A percentile compares a stretch with the other conserved stretches of the same genome.
These are phyloP conservation scores for Annulohypoxylon nitens DNA, from an alignment of 495 filamentous ascomycete genomes.

Conservation along the genomic window DNA sequence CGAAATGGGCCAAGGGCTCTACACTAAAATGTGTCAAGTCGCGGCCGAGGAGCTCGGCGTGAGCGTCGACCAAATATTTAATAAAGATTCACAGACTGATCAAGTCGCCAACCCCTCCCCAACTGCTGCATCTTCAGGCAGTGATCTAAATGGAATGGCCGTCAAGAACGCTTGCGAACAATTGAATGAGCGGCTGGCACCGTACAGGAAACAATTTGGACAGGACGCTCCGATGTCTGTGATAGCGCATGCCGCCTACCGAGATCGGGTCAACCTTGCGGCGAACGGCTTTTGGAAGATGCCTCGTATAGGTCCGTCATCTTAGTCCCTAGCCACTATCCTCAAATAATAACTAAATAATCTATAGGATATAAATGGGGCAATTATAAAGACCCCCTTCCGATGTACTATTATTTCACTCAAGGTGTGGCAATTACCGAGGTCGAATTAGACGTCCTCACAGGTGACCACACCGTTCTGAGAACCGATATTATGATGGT, in stretches of 20 bases:
- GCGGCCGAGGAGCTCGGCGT: constrained; percentile 83
- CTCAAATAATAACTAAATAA: constrained; percentile 13
- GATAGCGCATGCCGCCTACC: constrained; percentile 84
- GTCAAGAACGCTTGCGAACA: constrained; percentile 87
- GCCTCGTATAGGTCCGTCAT: constrained; percentile 82
- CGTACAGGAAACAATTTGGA: constrained; percentile 80
- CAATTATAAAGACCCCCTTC: constrained; percentile 59
- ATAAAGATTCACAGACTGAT: constrained; percentile 89
- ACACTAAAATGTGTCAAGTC: constrained; percentile 92
- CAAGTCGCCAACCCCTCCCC: constrained; percentile 87
- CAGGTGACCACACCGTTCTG: constrained; percentile 85
- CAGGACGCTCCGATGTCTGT: constrained; percentile 78
- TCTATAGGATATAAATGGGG: constrained; percentile 44
- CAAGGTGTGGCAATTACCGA: constrained; percentile 84
- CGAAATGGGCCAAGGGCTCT: constrained; percentile 91
- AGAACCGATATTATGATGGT: constrained; percentile 89
- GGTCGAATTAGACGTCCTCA: constrained; percentile 87
- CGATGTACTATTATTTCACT: constrained; percentile 95
- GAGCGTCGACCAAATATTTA: constrained; percentile 73
- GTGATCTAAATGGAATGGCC: constrained; percentile 88
- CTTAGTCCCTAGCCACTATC: neutral
- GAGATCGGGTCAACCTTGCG: constrained; percentile 88
- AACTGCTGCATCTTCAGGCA: constrained; percentile 86
- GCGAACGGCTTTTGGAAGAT: constrained; percentile 90
- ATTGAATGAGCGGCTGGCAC: constrained; percentile 81